These are phyloP conservation scores for Protea cynaroides DNA, from an alignment of 164 flowering plant species.

Conservation along the genomic window DNA sequence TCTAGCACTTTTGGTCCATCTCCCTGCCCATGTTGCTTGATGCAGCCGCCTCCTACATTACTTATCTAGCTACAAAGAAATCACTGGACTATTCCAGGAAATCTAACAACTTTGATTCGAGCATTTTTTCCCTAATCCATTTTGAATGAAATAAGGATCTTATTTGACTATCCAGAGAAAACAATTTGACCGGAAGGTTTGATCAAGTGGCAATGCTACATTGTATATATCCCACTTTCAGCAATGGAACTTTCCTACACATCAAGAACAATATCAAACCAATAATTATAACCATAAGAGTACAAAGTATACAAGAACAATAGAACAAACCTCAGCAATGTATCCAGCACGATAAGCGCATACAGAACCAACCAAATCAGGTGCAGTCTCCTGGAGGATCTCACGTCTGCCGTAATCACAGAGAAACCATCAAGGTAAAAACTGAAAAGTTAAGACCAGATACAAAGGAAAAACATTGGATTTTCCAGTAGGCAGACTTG, in stretches of 20 bases:
- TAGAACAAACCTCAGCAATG: slow-evolving; percentile 54
- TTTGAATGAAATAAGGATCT: too few species aligned
- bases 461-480: not conserved
- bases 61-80: too few species aligned
- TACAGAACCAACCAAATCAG: slow-evolving; percentile 52
- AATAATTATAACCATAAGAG: not conserved
- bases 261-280: not conserved
- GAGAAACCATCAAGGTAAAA: not conserved
- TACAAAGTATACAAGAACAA: not conserved
- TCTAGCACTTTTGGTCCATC: too few species aligned
- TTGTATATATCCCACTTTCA: not conserved
- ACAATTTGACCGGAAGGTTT: too few species aligned
- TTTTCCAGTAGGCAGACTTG: slow-evolving; percentile 4
- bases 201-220: too few species aligned
- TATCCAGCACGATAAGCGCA: slow-evolving; percentile 91
- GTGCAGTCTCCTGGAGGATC: slow-evolving; percentile 76
- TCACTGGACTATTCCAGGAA: too few species aligned
- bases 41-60: too few species aligned
- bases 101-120: too few species aligned
- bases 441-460: not conserved
- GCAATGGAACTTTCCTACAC: not conserved
- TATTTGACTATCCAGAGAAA: too few species aligned
- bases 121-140: too few species aligned
- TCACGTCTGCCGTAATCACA: slow-evolving; percentile 51
- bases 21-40: too few species aligned